Evolutionary conservation across 352 stramenopile species (phyloP), one percentile per base, ranked within the genome.

Genomic region (Phytophthora melonis): DNA sequence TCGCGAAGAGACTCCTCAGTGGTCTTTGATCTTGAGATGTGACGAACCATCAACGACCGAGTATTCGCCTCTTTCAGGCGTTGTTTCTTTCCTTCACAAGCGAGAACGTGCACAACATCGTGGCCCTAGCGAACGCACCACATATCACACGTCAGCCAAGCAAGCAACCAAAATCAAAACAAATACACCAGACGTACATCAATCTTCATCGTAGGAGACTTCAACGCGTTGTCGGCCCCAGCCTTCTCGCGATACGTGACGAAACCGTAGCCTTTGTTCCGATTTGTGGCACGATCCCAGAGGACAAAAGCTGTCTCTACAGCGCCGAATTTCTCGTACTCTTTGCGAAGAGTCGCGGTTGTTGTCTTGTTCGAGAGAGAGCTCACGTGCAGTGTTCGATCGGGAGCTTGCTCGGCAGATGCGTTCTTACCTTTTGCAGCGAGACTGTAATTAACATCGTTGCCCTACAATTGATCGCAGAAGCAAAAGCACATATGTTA

Each of bases 211-310:
- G 84, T 70, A 3, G 84, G 83, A 21, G 87, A 77, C 57, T 85
- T 72, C n/a, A 94, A 72, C 30, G 88, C 84, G 23, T 64, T 66
- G n/a, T 83, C 70, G 0, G 80, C 86, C 2, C 66, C 69, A 13
- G 66, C 58, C 45, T 84, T 81, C 21, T 89, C 70, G 41, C 73
- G 73, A 65, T 78, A 94, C 41, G 79, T 90, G 60, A 93, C 79
- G 54, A 93, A 92, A 27, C 80, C 88, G 62, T 84, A 94, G n/a
- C 86, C 86, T 63, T 91, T 92, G 72, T 71, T 88, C 69, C 86
- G 87, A 23, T 81, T 84, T 0, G 84, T 90, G 21, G 78, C 72
- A 18, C 74, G 83, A 56, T 94, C 83, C 14, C 78, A 73, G 21
- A 82, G 76, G 43, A 93, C 73, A 25, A 69, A 71, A 41, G 81